Evolutionary conservation across 1,284 basidiomycete species (phyloP), one percentile per base, ranked within the genome.

Genomic region (Fomes fomentarius): DNA sequence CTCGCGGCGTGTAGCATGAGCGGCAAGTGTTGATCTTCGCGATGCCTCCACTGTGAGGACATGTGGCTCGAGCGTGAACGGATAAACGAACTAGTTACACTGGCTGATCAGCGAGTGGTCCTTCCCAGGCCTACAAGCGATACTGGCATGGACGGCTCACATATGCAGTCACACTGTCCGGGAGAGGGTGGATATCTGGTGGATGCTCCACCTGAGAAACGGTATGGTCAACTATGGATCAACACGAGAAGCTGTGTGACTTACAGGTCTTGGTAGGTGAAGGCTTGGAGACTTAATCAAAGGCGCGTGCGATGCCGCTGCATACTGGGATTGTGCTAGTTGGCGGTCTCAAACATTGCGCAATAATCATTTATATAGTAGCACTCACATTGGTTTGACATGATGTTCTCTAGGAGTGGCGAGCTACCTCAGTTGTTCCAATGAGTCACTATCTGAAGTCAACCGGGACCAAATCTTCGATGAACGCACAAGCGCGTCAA

Each of bases 271-370:
- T 7, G 94, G 93, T 1, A 95, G 84, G 50, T 93, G 86, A n/a
- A 96, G 79, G 53, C 90, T 92, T 0, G 94, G 94, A 0, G 92
- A 93, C 71, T 95, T 92, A 72, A 97, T 96, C 45, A 96, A 75
- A 1, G 94, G 94, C 1, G 93, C 84, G 44, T 80, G 80, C 1
- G 84, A 78, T 4, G 85, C 87, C 1, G 89, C 82, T 0, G 87
- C 81, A 69, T 95, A 94, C 64, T 92, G 92, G 5, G 63, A 66
- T 54, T 67, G 67, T 35, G 63, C 66, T 67, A 31, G 15, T 17
- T 22, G 14, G 15, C 11, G 22, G n/a, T 8, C n/a, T 11, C 24
- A 11, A 14, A 24, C 12, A n/a, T 25, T 12, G 15, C n/a, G 41
- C 28, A 4, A 22, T 4, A 15, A 22, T 15, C 4, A 25, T 34